Conservation (phyloP, 2,329 filamentous ascomycete species). For the Monosporascus sp. region DNA sequence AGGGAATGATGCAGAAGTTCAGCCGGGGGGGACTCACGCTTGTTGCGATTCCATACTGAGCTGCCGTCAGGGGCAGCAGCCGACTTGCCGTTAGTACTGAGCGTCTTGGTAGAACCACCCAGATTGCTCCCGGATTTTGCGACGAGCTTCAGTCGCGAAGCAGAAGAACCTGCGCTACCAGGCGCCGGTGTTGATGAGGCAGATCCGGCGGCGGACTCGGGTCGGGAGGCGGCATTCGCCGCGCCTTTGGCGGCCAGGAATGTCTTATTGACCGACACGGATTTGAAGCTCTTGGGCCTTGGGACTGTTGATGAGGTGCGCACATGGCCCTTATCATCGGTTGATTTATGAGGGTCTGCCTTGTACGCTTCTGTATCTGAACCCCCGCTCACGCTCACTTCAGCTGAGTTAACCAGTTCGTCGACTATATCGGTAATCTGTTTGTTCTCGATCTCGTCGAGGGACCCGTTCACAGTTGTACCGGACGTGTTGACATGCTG, state of each 20-base stretch:
- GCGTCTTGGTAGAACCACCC: constrained; percentile 42
- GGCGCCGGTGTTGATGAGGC: constrained; percentile 38
- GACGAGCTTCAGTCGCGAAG: constrained; percentile 65
- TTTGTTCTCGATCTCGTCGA: constrained; percentile 52
- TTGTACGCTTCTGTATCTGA: constrained; percentile 72
- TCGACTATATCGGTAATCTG: constrained; percentile 52
- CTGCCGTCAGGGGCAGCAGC: constrained; percentile 62
- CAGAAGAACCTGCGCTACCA: constrained; percentile 38
- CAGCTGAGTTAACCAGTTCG: constrained; percentile 54
- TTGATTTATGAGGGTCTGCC: constrained; percentile 46
- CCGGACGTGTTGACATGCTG: constrained; percentile 42
- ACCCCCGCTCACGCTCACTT: constrained; percentile 65
- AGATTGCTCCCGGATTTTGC: constrained; percentile 65
- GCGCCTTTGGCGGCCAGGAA: constrained; percentile 69
- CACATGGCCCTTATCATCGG: constrained; percentile 54
- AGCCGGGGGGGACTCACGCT: constrained; percentile 50
- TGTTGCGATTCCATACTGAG: constrained; percentile 85
- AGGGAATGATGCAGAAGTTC: constrained; percentile 9
- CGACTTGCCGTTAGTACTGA: constrained; percentile 52
- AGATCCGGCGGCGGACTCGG: constrained; percentile 41
- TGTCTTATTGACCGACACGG: constrained; percentile 78
- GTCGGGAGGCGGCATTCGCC: constrained; percentile 40
- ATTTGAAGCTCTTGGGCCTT: constrained; percentile 76
- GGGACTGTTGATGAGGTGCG: constrained; percentile 58
- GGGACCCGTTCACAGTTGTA: constrained; percentile 43